Percentiles rank a stretch among this genome's conserved stretches.
phyloP scores from a whole-genome alignment of 2,329 filamentous ascomycete species.

The Xylariaceae sp. region DNA sequence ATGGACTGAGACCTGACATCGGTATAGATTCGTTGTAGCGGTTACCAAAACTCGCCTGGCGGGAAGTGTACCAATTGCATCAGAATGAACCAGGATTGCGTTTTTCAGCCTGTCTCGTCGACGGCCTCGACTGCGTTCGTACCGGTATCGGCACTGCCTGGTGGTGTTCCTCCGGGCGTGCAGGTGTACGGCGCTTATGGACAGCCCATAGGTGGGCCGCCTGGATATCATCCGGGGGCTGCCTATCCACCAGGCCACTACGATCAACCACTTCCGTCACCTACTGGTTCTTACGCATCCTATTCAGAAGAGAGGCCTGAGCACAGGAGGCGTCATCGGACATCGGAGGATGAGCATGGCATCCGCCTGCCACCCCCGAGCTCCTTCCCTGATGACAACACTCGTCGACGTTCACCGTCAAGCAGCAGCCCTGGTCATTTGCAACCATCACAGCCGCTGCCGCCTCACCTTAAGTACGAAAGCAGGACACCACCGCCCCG shows the following conservation, averaged over 20 bases:
- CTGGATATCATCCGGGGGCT: conserved; percentile 15
- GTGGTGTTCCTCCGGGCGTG: conserved; percentile 49
- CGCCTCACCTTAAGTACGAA: conserved; percentile 25
- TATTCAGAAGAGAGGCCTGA: conserved; percentile 29
- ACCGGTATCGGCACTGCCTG: conserved; percentile 49
- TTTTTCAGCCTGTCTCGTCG: conserved; percentile 52
- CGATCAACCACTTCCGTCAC: conserved; percentile 28
- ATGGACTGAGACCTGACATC: conserved; percentile 22
- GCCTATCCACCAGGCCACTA: conserved; percentile 16
- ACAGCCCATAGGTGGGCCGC: conserved; percentile 38
- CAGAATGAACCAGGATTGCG: conserved; percentile 54
- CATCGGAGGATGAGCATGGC: conserved; percentile 27
- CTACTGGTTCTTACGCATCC: conserved; percentile 27
- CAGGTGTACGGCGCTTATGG: conserved; percentile 51
- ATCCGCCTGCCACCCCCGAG: conserved; percentile 39
- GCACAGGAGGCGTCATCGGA: conserved; percentile 26
- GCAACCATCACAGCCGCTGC: conserved; percentile 31
- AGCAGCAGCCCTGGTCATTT: conserved; percentile 38
- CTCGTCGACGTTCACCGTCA: conserved; percentile 44
- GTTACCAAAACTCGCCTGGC: conserved; percentile 50
- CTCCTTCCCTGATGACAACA: conserved; percentile 38
- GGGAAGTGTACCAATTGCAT: conserved; percentile 55
- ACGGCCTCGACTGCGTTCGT: conserved; percentile 51
- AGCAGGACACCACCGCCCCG: conserved; percentile 31
- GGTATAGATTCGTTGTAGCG: conserved; percentile 51